Percentiles rank a stretch among this genome's conserved stretches.
These are phyloP conservation scores for Xylaria sp. DNA, from an alignment of 2,329 filamentous ascomycete species.

Conservation along the genomic window DNA sequence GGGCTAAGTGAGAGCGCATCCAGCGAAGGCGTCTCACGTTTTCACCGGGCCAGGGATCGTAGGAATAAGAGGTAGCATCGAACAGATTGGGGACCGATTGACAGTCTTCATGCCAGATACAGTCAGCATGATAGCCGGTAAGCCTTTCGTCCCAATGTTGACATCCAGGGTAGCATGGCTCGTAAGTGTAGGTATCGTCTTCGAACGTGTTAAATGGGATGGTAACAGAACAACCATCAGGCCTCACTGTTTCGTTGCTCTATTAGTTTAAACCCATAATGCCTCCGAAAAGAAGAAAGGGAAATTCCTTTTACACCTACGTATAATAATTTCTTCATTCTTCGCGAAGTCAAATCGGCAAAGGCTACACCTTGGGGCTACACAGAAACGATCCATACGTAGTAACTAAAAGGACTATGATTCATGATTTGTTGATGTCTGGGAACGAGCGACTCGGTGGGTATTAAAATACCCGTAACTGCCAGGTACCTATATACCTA, in stretches of 20 bases:
- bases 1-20: neutral
- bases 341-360: conserved; percentile 15
- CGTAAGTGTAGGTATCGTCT: conserved; percentile 7
- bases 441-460: neutral
- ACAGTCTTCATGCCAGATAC: neutral
- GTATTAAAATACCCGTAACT: conserved; percentile 3
- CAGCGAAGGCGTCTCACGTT: conserved; percentile 14
- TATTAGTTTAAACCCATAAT: conserved; percentile 8
- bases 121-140: conserved; percentile 4
- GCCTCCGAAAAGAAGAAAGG: neutral
- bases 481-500: neutral
- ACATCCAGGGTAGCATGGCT: conserved; percentile 4
- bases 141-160: neutral
- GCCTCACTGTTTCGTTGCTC: conserved; percentile 5
- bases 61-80: conserved; percentile 15
- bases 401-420: neutral
- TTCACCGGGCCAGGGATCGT: conserved; percentile 11
- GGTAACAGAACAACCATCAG: conserved; percentile 8
- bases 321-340: conserved; percentile 9
- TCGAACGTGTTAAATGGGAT: conserved; percentile 5
- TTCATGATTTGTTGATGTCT: neutral
- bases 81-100: neutral
- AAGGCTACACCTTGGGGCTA: conserved; percentile 14
- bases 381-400: conserved; percentile 13
- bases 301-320: conserved; percentile 5